These are phyloP conservation scores for Psidium guajava DNA, from an alignment of 345 rosid species.

Conservation along the genomic window DNA sequence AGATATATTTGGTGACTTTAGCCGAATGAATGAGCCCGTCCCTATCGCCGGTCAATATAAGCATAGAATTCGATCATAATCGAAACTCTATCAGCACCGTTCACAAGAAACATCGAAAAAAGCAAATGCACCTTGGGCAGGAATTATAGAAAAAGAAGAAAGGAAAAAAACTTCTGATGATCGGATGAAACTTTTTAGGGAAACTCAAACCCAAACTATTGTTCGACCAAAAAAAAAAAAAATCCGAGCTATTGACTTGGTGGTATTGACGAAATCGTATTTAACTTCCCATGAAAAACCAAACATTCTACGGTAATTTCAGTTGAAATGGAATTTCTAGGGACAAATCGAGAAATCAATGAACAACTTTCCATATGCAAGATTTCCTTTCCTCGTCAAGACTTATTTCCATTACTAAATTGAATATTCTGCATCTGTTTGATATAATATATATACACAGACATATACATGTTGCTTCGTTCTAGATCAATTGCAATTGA, in stretches of 20 bases:
- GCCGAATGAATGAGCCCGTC: no score
- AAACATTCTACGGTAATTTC: background rate
- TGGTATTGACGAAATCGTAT: background rate
- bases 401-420: background rate
- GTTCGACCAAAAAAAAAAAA: background rate
- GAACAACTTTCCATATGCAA: background rate
- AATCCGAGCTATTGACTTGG: background rate
- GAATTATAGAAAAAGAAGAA: background rate
- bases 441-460: no score
- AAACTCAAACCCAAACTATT: background rate
- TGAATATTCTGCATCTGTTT: background rate
- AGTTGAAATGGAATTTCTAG: background rate
- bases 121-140: background rate
- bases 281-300: background rate
- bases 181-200: background rate
- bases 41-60: no score
- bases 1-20: no score
- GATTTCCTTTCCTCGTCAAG: background rate
- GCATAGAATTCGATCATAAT: no score
- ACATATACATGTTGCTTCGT: background rate
- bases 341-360: background rate
- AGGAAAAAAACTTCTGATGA: background rate
- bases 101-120: background rate
- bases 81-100: no score
- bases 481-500: background rate